phyloP scores from a whole-genome alignment of 306 rosid species.

The Trifolium fragiferum region DNA sequence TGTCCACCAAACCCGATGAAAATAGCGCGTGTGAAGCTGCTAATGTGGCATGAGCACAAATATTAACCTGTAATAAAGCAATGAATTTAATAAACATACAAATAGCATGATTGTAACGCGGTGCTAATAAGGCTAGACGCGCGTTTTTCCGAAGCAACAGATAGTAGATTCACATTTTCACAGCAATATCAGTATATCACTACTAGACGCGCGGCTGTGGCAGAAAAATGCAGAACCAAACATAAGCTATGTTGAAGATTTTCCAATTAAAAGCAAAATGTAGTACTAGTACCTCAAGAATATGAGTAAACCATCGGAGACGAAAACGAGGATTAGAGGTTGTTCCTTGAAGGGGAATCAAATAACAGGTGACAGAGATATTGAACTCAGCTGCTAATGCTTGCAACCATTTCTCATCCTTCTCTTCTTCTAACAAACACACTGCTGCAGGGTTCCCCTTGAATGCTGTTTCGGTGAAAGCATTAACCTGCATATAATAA shows the following conservation, averaged over 20 bases:
- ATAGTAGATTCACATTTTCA: no score
- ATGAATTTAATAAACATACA: neutral
- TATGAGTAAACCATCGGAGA: conserved; percentile 1
- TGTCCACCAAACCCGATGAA: conserved; percentile 50
- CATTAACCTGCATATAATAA: conserved; percentile 56
- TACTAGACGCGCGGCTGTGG: no score
- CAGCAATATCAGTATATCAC: no score
- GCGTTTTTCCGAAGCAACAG: no score
- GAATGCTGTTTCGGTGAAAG: conserved; percentile 69
- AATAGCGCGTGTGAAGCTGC: conserved; percentile 64
- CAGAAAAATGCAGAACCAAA: no score
- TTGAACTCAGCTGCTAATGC: conserved; percentile 67
- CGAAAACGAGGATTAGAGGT: conserved; percentile 13
- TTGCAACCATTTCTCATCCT: conserved; percentile 64
- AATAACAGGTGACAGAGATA: conserved; percentile 54
- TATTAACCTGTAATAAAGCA: conserved; percentile 48
- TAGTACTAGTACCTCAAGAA: conserved; percentile 6
- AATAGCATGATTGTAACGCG: neutral
- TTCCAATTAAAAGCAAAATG: neutral
- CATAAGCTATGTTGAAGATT: no score
- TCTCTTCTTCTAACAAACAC: conserved; percentile 65
- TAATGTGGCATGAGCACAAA: conserved; percentile 79
- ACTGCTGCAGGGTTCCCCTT: conserved; percentile 83
- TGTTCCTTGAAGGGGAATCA: conserved; percentile 47
- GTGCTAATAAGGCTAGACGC: no score